Evolutionary conservation across 192 early-diverging fungal genomes (phyloP).

Genomic region (Coemansia sp.): DNA sequence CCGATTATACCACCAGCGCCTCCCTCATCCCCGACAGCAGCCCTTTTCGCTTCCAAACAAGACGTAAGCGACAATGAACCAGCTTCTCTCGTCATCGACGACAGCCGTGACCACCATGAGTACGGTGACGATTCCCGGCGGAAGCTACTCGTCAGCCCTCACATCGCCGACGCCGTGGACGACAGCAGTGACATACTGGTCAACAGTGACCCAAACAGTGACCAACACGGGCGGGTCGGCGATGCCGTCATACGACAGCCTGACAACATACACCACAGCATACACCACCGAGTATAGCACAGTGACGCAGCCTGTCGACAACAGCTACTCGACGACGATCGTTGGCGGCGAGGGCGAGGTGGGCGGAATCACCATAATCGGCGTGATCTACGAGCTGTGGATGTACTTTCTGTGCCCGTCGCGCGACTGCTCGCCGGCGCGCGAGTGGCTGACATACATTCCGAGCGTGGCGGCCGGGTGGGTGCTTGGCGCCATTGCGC

Average conservation of each 20-base stretch:
- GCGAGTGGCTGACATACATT: slow-evolving; percentile 57
- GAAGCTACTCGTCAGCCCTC: background rate
- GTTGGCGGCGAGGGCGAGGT: slow-evolving; percentile 45
- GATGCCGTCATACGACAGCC: slow-evolving; percentile 17
- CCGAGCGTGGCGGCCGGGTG: slow-evolving; percentile 49
- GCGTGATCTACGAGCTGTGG: slow-evolving; percentile 45
- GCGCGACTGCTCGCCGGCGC: slow-evolving; percentile 40
- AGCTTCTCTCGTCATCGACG: slow-evolving; percentile 25
- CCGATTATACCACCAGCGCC: no score
- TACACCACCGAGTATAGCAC: slow-evolving; percentile 34
- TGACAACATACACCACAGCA: slow-evolving; percentile 45
- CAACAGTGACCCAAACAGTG: slow-evolving; percentile 28
- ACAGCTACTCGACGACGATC: slow-evolving; percentile 26
- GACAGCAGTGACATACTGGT: slow-evolving; percentile 23
- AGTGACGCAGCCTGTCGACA: slow-evolving; percentile 10
- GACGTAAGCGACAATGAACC: background rate
- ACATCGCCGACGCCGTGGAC: slow-evolving; percentile 18
- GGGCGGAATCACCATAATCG: slow-evolving; percentile 38
- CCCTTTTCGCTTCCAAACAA: no score
- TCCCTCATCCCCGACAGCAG: no score
- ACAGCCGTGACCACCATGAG: slow-evolving; percentile 19
- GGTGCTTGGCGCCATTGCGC: slow-evolving; percentile 41
- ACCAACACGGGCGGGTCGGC: slow-evolving; percentile 7
- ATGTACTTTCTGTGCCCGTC: slow-evolving; percentile 56
- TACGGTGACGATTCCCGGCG: slow-evolving; percentile 23